Conservation (phyloP, 2,329 filamentous ascomycete species). For the Aureobasidium pullulans region DNA sequence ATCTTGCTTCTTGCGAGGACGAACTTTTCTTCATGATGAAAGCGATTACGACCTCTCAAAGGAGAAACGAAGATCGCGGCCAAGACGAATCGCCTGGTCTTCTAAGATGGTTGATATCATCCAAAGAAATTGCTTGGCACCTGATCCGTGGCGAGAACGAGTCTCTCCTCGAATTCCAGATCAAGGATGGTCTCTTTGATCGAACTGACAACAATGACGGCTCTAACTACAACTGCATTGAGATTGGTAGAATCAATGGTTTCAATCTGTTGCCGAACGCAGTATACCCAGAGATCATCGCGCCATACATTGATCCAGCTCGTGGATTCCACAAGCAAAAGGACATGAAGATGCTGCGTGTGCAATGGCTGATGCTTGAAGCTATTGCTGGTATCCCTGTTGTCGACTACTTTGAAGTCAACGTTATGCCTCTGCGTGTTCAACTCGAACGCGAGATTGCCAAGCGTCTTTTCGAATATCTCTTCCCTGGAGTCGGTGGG, state of each 20-base stretch:
- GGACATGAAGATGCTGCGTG: conserved; percentile 76
- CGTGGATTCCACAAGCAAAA: conserved; percentile 50
- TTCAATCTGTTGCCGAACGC: conserved; percentile 85
- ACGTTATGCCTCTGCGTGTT: conserved; percentile 84
- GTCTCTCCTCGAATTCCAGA: conserved; percentile 84
- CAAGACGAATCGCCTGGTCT: conserved; percentile 61
- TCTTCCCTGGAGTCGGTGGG: conserved; percentile 76
- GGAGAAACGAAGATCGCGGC: conserved; percentile 66
- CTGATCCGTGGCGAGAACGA: conserved; percentile 80
- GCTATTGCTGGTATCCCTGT: conserved; percentile 96
- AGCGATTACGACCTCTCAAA: conserved; percentile 92
- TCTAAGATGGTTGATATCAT: conserved; percentile 87
- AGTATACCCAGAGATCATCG: conserved; percentile 92
- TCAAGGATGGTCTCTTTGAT: conserved; percentile 86
- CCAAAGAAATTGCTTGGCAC: conserved; percentile 95
- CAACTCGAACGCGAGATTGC: conserved; percentile 90
- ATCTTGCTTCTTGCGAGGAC: conserved; percentile 83
- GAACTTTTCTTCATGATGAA: conserved; percentile 99
- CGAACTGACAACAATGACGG: conserved; percentile 95
- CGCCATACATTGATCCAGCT: conserved; percentile 68
- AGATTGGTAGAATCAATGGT: conserved; percentile 80
- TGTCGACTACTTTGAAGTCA: conserved; percentile 94
- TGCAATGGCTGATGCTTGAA: conserved; percentile 98
- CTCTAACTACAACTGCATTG: conserved; percentile 86
- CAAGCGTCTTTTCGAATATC: conserved; percentile 91